Conservation (phyloP, 805 yeast species). For the Candida sanyiensis region DNA sequence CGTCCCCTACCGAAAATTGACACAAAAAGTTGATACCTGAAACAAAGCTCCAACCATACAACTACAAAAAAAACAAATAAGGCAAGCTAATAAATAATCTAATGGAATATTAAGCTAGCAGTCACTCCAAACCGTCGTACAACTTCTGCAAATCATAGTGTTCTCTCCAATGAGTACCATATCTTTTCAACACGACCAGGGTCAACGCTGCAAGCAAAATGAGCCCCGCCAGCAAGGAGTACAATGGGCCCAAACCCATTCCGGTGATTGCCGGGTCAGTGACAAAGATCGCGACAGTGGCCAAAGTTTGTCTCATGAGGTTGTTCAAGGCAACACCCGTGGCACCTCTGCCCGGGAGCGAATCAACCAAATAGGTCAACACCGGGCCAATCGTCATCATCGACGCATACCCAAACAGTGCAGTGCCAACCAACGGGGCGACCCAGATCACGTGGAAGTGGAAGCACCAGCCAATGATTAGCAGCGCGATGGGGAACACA, state of each 20-base stretch:
- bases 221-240: conserved; percentile 59
- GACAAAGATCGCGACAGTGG: conserved; percentile 70
- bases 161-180: conserved; percentile 60
- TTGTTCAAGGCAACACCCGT: conserved; percentile 85
- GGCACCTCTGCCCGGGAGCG: conserved; percentile 83
- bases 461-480: conserved; percentile 81
- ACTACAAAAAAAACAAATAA: neutral
- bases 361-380: conserved; percentile 74
- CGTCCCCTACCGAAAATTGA: neutral
- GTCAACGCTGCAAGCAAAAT: conserved; percentile 38
- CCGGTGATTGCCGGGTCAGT: conserved; percentile 66
- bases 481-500: conserved; percentile 55
- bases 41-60: neutral
- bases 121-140: conserved; percentile 40
- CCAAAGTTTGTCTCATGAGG: conserved; percentile 63
- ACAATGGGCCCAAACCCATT: conserved; percentile 66
- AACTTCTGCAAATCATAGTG: conserved; percentile 51
- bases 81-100: neutral
- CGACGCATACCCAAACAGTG: conserved; percentile 74
- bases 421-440: conserved; percentile 75
- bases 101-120: neutral
- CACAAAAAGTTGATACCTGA: too few relatives aligned
- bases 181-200: conserved; percentile 43
- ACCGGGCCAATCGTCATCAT: conserved; percentile 82
- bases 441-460: conserved; percentile 66